These are phyloP conservation scores for Nyctanthes arbortristis DNA, from an alignment of 257 asterid genomes.

Conservation along the genomic window DNA sequence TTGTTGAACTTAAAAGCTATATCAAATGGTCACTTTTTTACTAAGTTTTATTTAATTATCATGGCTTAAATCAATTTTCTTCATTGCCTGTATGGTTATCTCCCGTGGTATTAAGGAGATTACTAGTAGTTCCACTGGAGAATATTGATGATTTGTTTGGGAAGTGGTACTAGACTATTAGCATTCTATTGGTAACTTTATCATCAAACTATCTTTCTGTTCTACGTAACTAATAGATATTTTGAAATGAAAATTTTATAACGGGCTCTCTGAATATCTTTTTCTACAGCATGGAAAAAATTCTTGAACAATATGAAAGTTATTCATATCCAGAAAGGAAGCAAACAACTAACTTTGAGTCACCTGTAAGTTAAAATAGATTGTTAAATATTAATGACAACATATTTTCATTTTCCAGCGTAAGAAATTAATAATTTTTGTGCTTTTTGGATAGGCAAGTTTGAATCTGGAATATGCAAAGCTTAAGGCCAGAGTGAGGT, in stretches of 20 bases:
- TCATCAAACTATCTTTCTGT: too few relatives aligned
- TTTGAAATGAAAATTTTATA: background rate
- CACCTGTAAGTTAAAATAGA: slow-evolving; percentile 45
- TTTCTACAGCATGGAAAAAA: slow-evolving; percentile 74
- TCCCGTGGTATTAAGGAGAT: too few relatives aligned
- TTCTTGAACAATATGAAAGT: slow-evolving; percentile 80
- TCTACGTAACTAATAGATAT: background rate
- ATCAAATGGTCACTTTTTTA: too few relatives aligned
- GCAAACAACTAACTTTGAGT: slow-evolving; percentile 41
- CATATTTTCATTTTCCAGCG: background rate
- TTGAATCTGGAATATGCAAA: slow-evolving; percentile 84
- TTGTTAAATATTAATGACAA: background rate
- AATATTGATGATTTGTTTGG: too few relatives aligned
- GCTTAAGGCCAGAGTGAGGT: slow-evolving; percentile 80
- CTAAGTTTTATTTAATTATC: too few relatives aligned
- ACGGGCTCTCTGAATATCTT: background rate
- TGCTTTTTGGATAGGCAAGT: slow-evolving; percentile 35
- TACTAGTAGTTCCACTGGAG: too few relatives aligned
- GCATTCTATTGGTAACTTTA: too few relatives aligned
- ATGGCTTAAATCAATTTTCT: too few relatives aligned
- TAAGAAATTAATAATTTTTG: background rate
- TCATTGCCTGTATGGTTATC: too few relatives aligned
- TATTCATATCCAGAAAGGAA: slow-evolving; percentile 71
- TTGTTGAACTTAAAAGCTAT: too few relatives aligned
- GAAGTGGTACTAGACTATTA: too few relatives aligned